phyloP scores from a whole-genome alignment of 768 basidiomycete species.

The Multifurca ochricompacta region DNA sequence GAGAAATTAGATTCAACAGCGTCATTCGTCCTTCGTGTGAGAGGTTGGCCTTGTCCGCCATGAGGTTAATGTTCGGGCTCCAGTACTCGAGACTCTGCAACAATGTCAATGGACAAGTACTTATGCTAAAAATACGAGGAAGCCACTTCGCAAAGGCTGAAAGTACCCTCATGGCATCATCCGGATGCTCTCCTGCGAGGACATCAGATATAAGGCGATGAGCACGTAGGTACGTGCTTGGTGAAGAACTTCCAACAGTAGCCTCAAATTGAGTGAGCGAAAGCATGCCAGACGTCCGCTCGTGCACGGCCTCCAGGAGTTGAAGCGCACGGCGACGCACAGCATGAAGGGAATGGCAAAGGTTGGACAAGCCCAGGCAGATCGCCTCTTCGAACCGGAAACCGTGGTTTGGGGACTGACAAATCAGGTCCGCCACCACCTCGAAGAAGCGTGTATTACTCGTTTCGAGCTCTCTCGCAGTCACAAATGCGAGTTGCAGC shows the following conservation, averaged over 20 bases:
- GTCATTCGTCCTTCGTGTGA: slow-evolving; percentile 55
- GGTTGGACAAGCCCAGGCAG: slow-evolving; percentile 76
- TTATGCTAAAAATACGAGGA: slow-evolving; percentile 49
- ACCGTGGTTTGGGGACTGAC: slow-evolving; percentile 42
- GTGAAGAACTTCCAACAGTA: slow-evolving; percentile 59
- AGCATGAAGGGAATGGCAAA: slow-evolving; percentile 58
- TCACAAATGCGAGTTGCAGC: slow-evolving; percentile 61
- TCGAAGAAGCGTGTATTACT: slow-evolving; percentile 69
- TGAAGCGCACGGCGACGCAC: slow-evolving; percentile 73
- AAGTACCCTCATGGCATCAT: slow-evolving; percentile 56
- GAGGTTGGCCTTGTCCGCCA: slow-evolving; percentile 49
- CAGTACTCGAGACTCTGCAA: slow-evolving; percentile 79
- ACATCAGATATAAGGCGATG: slow-evolving; percentile 71
- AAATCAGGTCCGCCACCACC: slow-evolving; percentile 63
- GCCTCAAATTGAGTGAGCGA: slow-evolving; percentile 69
- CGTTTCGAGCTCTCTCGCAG: slow-evolving; percentile 42
- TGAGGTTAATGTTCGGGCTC: slow-evolving; percentile 69
- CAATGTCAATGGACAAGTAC: slow-evolving; percentile 48
- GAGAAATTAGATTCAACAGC: slow-evolving; percentile 74
- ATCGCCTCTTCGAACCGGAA: slow-evolving; percentile 69
- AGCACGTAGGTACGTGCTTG: slow-evolving; percentile 73
- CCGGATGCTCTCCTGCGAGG: slow-evolving; percentile 70
- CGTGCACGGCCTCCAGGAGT: slow-evolving; percentile 65
- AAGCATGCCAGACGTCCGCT: slow-evolving; percentile 56
- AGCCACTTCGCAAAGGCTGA: slow-evolving; percentile 66